These are phyloP conservation scores for Adiantum capillusveneris DNA, from an alignment of 75 land plant species.

Conservation along the genomic window DNA sequence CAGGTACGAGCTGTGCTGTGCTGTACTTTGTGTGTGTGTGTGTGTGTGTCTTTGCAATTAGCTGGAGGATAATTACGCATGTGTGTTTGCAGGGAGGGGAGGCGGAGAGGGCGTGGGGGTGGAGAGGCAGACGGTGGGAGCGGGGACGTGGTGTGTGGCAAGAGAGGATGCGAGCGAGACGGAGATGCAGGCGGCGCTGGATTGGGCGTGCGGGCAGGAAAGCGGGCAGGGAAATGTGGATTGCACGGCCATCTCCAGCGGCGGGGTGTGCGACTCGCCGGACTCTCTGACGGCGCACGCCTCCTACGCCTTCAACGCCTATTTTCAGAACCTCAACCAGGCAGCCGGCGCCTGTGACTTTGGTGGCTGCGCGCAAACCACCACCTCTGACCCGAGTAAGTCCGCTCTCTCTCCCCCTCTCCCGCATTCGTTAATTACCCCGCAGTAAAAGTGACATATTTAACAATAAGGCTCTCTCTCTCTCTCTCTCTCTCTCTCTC, in stretches of 20 bases:
- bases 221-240: background rate
- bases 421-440: no score
- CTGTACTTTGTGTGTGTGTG: no score
- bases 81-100: no score
- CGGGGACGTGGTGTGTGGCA: conserved; percentile 10
- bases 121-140: background rate
- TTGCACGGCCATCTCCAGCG: background rate
- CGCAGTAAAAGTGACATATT: no score
- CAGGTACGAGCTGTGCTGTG: no score
- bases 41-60: no score
- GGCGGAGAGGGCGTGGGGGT: no score
- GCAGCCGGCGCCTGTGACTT: conserved; percentile 1
- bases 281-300: conserved; percentile 3
- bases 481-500: no score
- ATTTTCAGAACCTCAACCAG: conserved; percentile 1
- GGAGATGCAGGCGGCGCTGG: background rate
- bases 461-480: no score
- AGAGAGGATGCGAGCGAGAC: background rate
- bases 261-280: background rate
- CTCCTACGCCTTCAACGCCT: conserved; percentile 2
- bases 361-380: background rate
- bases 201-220: conserved; percentile 4
- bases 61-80: no score
- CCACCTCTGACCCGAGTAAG: conserved; percentile 1
- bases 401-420: no score